Evolutionary conservation across 2,329 filamentous ascomycete species (phyloP).

Genomic region (Aureobasidium sp.): DNA sequence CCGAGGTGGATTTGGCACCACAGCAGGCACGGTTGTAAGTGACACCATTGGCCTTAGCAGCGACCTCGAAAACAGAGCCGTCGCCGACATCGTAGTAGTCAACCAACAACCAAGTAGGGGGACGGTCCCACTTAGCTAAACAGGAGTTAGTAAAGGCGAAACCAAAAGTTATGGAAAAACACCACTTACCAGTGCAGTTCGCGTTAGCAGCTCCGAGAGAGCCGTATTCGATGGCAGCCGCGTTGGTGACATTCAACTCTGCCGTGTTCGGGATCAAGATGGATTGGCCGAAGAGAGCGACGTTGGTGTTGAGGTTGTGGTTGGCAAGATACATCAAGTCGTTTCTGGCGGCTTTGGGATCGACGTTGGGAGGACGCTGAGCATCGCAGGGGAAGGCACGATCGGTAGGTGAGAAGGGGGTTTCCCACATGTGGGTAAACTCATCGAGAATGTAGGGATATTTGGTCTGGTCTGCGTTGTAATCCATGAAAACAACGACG

Average conservation of each 20-base stretch:
- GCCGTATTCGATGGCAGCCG: constrained; percentile 48
- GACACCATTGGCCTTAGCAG: constrained; percentile 62
- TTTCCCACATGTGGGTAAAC: constrained; percentile 86
- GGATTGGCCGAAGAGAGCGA: constrained; percentile 54
- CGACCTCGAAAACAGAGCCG: constrained; percentile 70
- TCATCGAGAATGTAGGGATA: constrained; percentile 82
- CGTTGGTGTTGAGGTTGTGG: constrained; percentile 79
- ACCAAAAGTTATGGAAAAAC: neutral
- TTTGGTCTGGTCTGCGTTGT: constrained; percentile 66
- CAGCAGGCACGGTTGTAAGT: constrained; percentile 55
- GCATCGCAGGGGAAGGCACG: constrained; percentile 66
- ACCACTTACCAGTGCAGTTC: constrained; percentile 46
- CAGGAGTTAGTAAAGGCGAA: neutral
- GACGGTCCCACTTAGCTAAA: constrained; percentile 49
- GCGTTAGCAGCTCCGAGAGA: constrained; percentile 56
- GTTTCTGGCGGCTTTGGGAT: constrained; percentile 39
- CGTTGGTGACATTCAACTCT: constrained; percentile 64
- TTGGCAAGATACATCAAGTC: constrained; percentile 73
- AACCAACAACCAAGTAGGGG: constrained; percentile 72
- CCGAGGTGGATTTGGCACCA: constrained; percentile 27
- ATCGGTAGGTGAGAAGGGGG: constrained; percentile 67
- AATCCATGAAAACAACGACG: constrained; percentile 76
- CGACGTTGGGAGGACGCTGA: constrained; percentile 64
- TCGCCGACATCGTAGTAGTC: constrained; percentile 69
- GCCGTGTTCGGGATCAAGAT: constrained; percentile 65